Base-by-base conservation (phyloP, 1,139 yeast genomes). In the Geotrichum bryndzae region DNA sequence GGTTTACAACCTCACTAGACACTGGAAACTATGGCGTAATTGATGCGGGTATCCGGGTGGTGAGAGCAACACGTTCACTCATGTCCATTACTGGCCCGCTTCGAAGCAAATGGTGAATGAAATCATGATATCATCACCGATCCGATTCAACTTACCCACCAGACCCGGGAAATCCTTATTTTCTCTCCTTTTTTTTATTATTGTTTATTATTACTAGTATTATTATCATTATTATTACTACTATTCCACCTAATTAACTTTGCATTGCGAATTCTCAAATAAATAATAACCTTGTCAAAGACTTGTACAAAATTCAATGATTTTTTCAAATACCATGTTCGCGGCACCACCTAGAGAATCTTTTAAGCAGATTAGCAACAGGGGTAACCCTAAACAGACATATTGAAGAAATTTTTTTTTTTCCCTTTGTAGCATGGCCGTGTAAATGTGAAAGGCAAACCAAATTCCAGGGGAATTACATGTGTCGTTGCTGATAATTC, bases 51-150 rank as follows among this genome's bases (percentile, higher is more conserved):
- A 62, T 71, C 5, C 48, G 70, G 22, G 71, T 71, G 7, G 64
- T 70, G 13, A 58, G 72, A 29, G 69, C 72, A 0, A 68, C 72
- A 7, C 63, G 68, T 33, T 69, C 68, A 57, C 63, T 71, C 50
- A 60, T 66, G 38, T 66, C 68, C 15, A 53, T 67, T 3, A 63
- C 63, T 13, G 71, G 71, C 8, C 66, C 70, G 13, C 56, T 55
- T 23, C 57, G 69, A 45, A 65, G 65, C 23, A 58, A 63, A 22
- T 64, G 68, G 68, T 62, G 53, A 57, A 51, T 27, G 18, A 18
- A 18, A 33, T 53, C 41, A 53, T 53, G 8, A 13, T 27, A 27
- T n/a, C 11, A 29, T 52, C 27, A 53, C 41, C 22, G 25, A 23
- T 31, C 23, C 33, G 27, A 25, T 41, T 41, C 15, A 41, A 41